Evolutionary conservation across 2,329 filamentous ascomycete species (phyloP), one percentile per base, ranked within the genome.

Genomic region (Talaromyces pinophilus): DNA sequence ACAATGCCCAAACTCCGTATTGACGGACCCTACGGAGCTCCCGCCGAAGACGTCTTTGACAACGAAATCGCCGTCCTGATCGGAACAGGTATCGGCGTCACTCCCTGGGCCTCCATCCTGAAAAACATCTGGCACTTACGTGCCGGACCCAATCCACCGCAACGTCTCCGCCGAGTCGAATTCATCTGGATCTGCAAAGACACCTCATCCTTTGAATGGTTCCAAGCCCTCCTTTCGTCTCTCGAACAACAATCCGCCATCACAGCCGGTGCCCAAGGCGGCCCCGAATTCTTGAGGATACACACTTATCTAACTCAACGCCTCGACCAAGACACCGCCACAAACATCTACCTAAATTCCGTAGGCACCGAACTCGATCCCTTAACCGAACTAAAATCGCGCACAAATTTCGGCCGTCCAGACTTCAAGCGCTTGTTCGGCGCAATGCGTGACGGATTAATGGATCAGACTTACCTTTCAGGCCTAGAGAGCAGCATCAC

Each of bases 161-260:
- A 87, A 60, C 92, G 94, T 75, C 89, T 99, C 57, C 91, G 93
- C 67, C 90, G 95, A 78, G 94, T 99, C 38, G 95, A 99, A 79
- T 99, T 99, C 80, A 96, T 99, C 82, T 99, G 95, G 95, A 90
- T 98, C 62, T 97, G 94, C 86, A 95, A 92, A 78, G 93, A 97
- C 75, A 97, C 93, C 0, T 91, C 87, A 40, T 97, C 93, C 0
- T 99, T 99, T 75, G 95, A 98, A 81, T 99, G 95, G 95, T 98
- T 99, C 84, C 95, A 99, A 78, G 93, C 91, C 1, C 88, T 99
- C 0, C 86, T 99, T 17, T 92, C 91, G 0, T 96, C 92, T 0
- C 90, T 99, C 25, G 95, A 99, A 80, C 85, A 89, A 42, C 95
- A 99, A 77, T 93, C 90, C 60, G 87, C 88, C 38, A 89, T 88